Conservation (phyloP, 2,329 filamentous ascomycete species). For the Arthrobotrys entomopaga region DNA sequence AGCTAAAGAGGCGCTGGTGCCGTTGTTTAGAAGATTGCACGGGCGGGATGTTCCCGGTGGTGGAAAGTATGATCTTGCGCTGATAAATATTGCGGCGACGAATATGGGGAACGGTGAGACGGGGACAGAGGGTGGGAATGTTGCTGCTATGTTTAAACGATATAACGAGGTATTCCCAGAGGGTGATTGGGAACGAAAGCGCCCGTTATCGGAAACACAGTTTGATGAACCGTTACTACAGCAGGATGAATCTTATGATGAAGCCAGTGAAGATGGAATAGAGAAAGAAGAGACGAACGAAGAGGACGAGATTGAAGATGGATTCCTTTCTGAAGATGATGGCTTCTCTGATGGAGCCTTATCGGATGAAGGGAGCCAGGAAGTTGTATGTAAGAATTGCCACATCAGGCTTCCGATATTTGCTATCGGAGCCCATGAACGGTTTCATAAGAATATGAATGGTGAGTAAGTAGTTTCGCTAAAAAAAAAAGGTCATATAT, state of each 20-base stretch:
- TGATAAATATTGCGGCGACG: conserved; percentile 86
- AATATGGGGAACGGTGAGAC: conserved; percentile 75
- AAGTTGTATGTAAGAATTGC: conserved; percentile 63
- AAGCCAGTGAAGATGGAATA: conserved; percentile 58
- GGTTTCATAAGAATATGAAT: conserved; percentile 63
- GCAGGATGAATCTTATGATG: conserved; percentile 55
- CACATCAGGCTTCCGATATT: conserved; percentile 65
- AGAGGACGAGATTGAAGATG: conserved; percentile 58
- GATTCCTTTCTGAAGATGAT: conserved; percentile 60
- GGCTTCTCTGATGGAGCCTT: conserved; percentile 60
- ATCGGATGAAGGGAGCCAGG: conserved; percentile 56
- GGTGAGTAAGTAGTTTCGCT: conserved; percentile 15
- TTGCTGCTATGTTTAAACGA: conserved; percentile 74
- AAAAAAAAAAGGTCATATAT: background rate
- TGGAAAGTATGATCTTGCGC: conserved; percentile 77
- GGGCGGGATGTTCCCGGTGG: conserved; percentile 67
- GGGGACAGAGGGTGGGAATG: conserved; percentile 73
- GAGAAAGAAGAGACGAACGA: conserved; percentile 58
- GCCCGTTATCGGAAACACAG: conserved; percentile 33
- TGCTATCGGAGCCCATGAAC: conserved; percentile 65
- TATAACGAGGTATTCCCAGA: conserved; percentile 64
- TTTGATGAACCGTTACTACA: conserved; percentile 34
- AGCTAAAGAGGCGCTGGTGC: conserved; percentile 74
- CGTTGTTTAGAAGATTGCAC: conserved; percentile 79
- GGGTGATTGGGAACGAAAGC: conserved; percentile 56